These are phyloP conservation scores for Sclerotinia trifoliorum DNA, from an alignment of 2,329 filamentous ascomycete species.

Conservation along the genomic window DNA sequence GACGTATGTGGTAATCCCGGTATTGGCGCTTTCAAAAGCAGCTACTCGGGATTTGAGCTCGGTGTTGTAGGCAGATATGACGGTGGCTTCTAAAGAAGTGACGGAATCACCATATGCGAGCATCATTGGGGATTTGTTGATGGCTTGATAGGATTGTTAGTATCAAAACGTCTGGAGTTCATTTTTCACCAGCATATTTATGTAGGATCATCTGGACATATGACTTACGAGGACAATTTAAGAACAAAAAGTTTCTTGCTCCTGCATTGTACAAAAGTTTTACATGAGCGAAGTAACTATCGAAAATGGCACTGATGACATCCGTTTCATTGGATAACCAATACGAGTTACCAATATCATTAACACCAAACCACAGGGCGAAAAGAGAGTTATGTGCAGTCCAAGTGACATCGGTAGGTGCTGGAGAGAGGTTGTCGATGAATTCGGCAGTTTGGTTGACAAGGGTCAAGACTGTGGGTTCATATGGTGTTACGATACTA, in stretches of 20 bases:
- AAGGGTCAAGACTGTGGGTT: slow-evolving; percentile 37
- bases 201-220: not conserved
- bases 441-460: slow-evolving; percentile 43
- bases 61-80: slow-evolving; percentile 1
- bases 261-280: slow-evolving; percentile 47
- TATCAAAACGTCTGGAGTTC: not conserved
- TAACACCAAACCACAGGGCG: slow-evolving; percentile 53
- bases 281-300: slow-evolving; percentile 46
- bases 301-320: slow-evolving; percentile 44
- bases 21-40: not conserved
- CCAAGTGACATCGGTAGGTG: slow-evolving; percentile 43
- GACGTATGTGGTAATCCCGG: not conserved
- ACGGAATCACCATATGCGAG: slow-evolving; percentile 2
- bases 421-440: slow-evolving; percentile 39
- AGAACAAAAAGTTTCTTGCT: slow-evolving; percentile 48
- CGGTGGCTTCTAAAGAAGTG: not conserved
- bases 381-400: slow-evolving; percentile 44
- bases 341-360: slow-evolving; percentile 51
- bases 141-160: not conserved
- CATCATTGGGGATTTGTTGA: slow-evolving; percentile 2
- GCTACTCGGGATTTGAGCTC: not conserved
- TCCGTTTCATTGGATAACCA: slow-evolving; percentile 37
- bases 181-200: no score
- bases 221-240: slow-evolving; percentile 46
- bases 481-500: slow-evolving; percentile 34